These are phyloP conservation scores for Hura crepitans DNA, from an alignment of 441 rosid genomes.

Conservation along the genomic window DNA sequence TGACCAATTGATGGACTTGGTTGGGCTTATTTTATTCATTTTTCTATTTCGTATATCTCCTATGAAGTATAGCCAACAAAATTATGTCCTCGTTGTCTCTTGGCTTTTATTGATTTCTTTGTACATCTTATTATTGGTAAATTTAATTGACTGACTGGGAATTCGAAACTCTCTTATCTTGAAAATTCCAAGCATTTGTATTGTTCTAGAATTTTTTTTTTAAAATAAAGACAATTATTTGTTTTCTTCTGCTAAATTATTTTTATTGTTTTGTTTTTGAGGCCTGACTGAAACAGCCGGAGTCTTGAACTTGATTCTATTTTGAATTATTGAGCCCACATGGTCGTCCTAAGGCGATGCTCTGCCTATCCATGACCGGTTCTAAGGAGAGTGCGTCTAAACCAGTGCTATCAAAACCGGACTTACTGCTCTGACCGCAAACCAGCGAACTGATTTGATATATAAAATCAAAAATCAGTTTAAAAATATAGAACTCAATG, in stretches of 20 bases:
- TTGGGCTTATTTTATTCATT: conserved; percentile 30
- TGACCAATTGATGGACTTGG: conserved; percentile 33
- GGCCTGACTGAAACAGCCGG: too few relatives aligned
- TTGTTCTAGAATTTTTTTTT: neutral
- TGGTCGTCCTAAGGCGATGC: neutral
- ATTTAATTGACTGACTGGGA: neutral
- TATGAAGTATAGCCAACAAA: neutral
- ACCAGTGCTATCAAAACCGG: too few relatives aligned
- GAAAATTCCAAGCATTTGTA: conserved; percentile 3
- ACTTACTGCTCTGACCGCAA: too few relatives aligned
- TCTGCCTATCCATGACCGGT: neutral
- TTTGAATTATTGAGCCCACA: too few relatives aligned
- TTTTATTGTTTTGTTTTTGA: neutral
- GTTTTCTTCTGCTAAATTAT: neutral
- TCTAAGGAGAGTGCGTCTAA: too few relatives aligned
- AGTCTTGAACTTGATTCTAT: neutral
- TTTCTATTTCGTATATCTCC: conserved; percentile 14
- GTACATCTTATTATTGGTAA: neutral
- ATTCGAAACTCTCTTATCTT: neutral
- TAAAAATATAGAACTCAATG: too few relatives aligned
- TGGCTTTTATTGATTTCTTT: neutral
- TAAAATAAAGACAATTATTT: neutral
- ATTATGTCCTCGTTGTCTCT: neutral
- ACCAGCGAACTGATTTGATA: too few relatives aligned
- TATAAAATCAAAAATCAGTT: too few relatives aligned